Evolutionary conservation across 176 grass and related monocot genomes (phyloP).

Genomic region (Oryza rufipogon): DNA sequence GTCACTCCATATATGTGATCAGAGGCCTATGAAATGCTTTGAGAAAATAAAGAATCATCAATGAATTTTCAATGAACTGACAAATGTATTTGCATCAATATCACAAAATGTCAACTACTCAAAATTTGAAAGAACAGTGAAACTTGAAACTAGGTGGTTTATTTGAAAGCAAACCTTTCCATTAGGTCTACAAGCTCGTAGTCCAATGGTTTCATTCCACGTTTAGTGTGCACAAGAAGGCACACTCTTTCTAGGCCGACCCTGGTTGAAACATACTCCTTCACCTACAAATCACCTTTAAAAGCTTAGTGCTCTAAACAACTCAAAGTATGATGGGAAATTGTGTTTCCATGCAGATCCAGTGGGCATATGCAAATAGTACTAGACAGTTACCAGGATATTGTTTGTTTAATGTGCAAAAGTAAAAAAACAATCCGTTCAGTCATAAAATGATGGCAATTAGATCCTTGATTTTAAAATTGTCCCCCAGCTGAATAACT

Average conservation of each 20-base stretch:
- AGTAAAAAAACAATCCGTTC: not conserved
- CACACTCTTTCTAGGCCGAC: conserved; percentile 91
- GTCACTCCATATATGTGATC: not conserved
- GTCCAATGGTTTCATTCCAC: conserved; percentile 96
- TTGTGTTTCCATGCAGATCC: conserved; percentile 2
- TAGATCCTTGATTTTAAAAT: conserved; percentile 23
- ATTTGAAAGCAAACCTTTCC: conserved; percentile 65
- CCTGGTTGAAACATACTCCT: conserved; percentile 93
- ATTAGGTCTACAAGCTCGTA: conserved; percentile 89
- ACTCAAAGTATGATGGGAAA: not conserved
- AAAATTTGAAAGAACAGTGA: conserved; percentile 4
- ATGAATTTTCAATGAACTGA: not conserved
- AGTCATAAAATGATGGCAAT: not conserved
- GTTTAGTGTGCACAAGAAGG: conserved; percentile 92
- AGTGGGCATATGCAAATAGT: not conserved
- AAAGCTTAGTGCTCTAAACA: conserved; percentile 11
- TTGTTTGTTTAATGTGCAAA: conserved; percentile 4
- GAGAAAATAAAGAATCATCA: not conserved
- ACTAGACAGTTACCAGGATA: not conserved
- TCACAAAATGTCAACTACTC: not conserved
- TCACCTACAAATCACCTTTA: conserved; percentile 61
- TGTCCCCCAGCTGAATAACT: not conserved
- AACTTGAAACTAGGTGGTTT: not conserved
- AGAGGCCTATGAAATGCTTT: conserved; percentile 1
- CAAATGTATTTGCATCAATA: not conserved